Evolutionary conservation across 2,329 filamentous ascomycete species (phyloP).

Genomic region (Diaporthe capsici): DNA sequence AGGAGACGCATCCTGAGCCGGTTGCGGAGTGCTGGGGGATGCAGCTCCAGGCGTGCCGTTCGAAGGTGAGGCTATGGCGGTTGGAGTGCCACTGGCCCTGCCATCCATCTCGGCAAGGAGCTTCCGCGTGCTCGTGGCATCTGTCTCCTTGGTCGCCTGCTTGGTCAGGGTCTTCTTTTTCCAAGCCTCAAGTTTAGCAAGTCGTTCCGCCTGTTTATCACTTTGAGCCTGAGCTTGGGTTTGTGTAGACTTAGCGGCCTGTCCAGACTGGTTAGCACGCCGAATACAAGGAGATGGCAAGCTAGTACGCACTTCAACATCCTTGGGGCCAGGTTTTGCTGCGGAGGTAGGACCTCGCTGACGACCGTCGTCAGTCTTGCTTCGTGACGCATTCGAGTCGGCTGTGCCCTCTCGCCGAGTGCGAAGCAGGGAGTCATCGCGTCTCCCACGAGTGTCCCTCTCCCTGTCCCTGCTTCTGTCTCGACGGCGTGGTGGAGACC

Average conservation of each 20-base stretch:
- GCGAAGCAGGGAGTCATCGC: slow-evolving; percentile 78
- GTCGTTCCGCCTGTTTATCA: slow-evolving; percentile 83
- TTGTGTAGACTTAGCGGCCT: slow-evolving; percentile 69
- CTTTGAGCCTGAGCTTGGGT: slow-evolving; percentile 72
- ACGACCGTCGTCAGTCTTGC: slow-evolving; percentile 75
- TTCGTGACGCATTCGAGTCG: slow-evolving; percentile 75
- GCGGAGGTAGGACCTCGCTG: slow-evolving; percentile 64
- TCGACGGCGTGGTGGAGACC: slow-evolving; percentile 70
- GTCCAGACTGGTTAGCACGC: slow-evolving; percentile 48
- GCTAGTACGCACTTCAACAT: slow-evolving; percentile 68
- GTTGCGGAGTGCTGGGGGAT: slow-evolving; percentile 64
- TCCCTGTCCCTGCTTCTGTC: slow-evolving; percentile 77
- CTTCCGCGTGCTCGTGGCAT: slow-evolving; percentile 76
- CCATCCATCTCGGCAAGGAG: slow-evolving; percentile 82
- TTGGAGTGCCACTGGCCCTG: slow-evolving; percentile 67
- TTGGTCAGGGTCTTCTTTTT: slow-evolving; percentile 86
- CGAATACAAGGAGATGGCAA: slow-evolving; percentile 5
- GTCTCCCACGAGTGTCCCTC: slow-evolving; percentile 75
- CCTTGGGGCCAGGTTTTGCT: slow-evolving; percentile 63
- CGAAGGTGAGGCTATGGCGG: slow-evolving; percentile 51
- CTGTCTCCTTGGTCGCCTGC: slow-evolving; percentile 79
- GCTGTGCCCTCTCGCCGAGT: slow-evolving; percentile 78
- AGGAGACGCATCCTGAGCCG: slow-evolving; percentile 64
- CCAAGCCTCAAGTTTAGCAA: slow-evolving; percentile 90
- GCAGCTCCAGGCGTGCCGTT: slow-evolving; percentile 64